These are phyloP conservation scores for Volvariella surrecta DNA, from an alignment of 1,284 basidiomycete species.

Conservation along the genomic window DNA sequence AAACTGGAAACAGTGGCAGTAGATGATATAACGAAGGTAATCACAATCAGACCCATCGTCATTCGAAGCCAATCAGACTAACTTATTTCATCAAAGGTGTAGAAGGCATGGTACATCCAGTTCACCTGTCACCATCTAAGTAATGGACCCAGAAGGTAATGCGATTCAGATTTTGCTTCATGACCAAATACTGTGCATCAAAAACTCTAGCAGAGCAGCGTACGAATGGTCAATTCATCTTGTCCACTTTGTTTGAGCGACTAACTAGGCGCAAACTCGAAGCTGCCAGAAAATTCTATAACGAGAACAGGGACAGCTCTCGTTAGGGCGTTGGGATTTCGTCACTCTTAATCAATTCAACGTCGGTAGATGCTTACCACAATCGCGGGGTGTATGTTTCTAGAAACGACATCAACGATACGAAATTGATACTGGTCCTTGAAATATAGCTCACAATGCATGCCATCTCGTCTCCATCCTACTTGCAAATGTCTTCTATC, in stretches of 20 bases:
- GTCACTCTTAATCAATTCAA: constrained; percentile 49
- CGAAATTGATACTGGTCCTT: too few species aligned
- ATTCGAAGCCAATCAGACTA: too few species aligned
- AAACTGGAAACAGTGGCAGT: too few species aligned
- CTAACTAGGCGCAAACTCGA: too few species aligned
- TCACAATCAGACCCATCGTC: too few species aligned
- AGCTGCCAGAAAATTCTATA: constrained; percentile 50
- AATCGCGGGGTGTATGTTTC: too few species aligned
- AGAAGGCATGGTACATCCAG: too few species aligned
- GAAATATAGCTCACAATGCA: constrained; percentile 39
- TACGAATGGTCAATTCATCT: constrained; percentile 14
- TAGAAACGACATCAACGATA: constrained; percentile 14
- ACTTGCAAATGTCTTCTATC: constrained; percentile 42
- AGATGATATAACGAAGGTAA: too few species aligned
- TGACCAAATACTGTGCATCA: constrained; percentile 27
- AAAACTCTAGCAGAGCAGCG: constrained; percentile 52
- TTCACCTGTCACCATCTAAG: too few species aligned
- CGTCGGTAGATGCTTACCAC: constrained; percentile 30
- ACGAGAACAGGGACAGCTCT: constrained; percentile 51
- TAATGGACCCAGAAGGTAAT: too few species aligned
- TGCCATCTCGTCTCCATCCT: constrained; percentile 31
- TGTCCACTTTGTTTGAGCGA: too few species aligned
- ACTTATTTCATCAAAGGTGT: too few species aligned
- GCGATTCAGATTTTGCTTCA: not conserved
- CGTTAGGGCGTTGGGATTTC: constrained; percentile 49